phyloP scores from a whole-genome alignment of 1,139 yeast species.

The Candida sanyaensis region DNA sequence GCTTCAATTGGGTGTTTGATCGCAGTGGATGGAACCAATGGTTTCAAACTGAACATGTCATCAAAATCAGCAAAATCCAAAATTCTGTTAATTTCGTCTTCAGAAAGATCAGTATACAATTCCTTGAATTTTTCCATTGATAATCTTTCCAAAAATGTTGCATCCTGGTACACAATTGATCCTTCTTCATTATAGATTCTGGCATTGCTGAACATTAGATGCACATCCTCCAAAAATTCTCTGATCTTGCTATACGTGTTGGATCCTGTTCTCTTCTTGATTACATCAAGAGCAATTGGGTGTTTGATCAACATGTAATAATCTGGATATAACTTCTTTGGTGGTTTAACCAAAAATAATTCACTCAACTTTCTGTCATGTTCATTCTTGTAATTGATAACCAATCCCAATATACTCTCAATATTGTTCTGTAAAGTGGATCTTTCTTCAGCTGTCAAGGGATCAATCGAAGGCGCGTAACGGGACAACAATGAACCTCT shows the following conservation, averaged over 20 bases:
- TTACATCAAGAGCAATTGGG: slow-evolving; percentile 78
- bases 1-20: slow-evolving; percentile 28
- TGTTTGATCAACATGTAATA: slow-evolving; percentile 76
- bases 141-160: slow-evolving; percentile 60
- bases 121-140: slow-evolving; percentile 37
- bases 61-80: slow-evolving; percentile 56
- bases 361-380: slow-evolving; percentile 52
- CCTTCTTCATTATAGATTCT: slow-evolving; percentile 89
- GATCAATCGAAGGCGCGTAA: slow-evolving; percentile 40
- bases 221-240: slow-evolving; percentile 71
- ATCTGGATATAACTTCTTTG: slow-evolving; percentile 78
- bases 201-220: slow-evolving; percentile 81
- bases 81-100: slow-evolving; percentile 30
- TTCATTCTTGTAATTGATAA: slow-evolving; percentile 46
- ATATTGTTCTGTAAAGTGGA: slow-evolving; percentile 41
- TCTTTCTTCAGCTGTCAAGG: slow-evolving; percentile 44
- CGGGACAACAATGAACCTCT: slow-evolving; percentile 30
- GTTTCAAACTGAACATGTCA: slow-evolving; percentile 43
- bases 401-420: slow-evolving; percentile 44
- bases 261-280: slow-evolving; percentile 59
- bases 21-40: slow-evolving; percentile 29
- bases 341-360: slow-evolving; percentile 67
- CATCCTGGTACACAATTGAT: slow-evolving; percentile 78
- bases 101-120: slow-evolving; percentile 19
- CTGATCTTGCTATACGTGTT: slow-evolving; percentile 54